Evolutionary conservation across 345 rosid genomes (phyloP), one percentile per base, ranked within the genome.

Genomic region (Camelina laxa): DNA sequence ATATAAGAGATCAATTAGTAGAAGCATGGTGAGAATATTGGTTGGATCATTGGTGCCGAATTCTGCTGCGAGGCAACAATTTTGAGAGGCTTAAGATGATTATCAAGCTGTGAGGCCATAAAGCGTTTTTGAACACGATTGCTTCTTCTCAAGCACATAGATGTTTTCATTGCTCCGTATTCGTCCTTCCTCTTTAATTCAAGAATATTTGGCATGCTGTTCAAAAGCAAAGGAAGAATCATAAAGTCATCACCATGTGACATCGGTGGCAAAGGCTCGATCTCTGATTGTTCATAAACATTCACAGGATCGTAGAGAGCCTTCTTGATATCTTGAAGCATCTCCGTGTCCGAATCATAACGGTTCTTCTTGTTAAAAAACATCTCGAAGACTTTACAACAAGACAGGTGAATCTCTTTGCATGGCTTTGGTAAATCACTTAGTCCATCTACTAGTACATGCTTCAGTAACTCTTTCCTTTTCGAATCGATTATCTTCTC

Each of bases 301-400:
- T 65, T 41, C 16, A 73, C 63, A 9, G 90, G 90, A 58, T 69
- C 58, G 45, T 82, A 75, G 20, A 89, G 78, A 12, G 92, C 89
- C 33, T 85, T 82, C 44, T 81, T 79, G 65, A 89, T 85, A 75
- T 89, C 88, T 11, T 57, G 73, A 41, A 84, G 55, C 80, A 86
- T 33, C 17, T 75, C 81, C 0, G 70, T 75, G 22, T 73, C 41
- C 1, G 88, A 83, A 63, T 86, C 85, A 41, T 41, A 85, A 45
- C 75, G 75, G 60, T 86, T 88, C 54, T 75, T 72, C 36, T 87
- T 77, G 77, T 82, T 58, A 60, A 70, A 86, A 70, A 88, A 86
- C 87, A 85, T 83, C 27, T 72, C 73, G 65, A 82, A 88, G 19
- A 76, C 80, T 77, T 85, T 80, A 50, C 70, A 33, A 56, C 80